Conservation (phyloP, 176 grass and related monocot species). For the Stipa capillata region DNA sequence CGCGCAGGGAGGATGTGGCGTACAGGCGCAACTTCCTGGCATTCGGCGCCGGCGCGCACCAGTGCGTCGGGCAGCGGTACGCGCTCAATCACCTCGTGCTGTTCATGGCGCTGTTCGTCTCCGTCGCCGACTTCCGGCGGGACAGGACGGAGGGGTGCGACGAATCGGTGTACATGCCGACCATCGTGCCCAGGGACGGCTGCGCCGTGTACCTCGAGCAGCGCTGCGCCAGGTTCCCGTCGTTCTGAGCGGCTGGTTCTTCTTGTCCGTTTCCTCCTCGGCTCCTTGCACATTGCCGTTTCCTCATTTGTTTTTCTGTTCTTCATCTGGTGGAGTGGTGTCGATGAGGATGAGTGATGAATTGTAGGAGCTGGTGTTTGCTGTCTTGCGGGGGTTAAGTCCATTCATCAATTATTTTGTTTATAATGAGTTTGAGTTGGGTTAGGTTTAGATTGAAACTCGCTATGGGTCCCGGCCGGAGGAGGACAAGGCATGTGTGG, state of each 20-base stretch:
- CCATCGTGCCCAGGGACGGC: conserved; percentile 75
- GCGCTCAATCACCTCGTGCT: conserved; percentile 80
- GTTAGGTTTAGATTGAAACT: no score
- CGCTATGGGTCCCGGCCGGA: not conserved
- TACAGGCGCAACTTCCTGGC: conserved; percentile 75
- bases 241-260: conserved; percentile 10
- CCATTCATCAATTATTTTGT: conserved; percentile 11
- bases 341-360: not conserved
- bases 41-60: conserved; percentile 85
- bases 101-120: conserved; percentile 77
- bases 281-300: not conserved
- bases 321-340: not conserved
- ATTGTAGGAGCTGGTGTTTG: not conserved
- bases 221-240: conserved; percentile 32
- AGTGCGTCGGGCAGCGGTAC: conserved; percentile 84
- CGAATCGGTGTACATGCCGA: conserved; percentile 59
- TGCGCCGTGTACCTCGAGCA: conserved; percentile 44
- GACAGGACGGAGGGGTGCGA: conserved; percentile 48
- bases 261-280: not conserved
- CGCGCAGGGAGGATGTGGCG: conserved; percentile 57
- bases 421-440: not conserved
- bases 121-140: conserved; percentile 56
- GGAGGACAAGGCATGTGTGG: not conserved
- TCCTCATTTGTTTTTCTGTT: not conserved
- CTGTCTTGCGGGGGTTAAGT: not conserved